phyloP scores from a whole-genome alignment of 2,329 filamentous ascomycete species.

The Mariannaea sp. region DNA sequence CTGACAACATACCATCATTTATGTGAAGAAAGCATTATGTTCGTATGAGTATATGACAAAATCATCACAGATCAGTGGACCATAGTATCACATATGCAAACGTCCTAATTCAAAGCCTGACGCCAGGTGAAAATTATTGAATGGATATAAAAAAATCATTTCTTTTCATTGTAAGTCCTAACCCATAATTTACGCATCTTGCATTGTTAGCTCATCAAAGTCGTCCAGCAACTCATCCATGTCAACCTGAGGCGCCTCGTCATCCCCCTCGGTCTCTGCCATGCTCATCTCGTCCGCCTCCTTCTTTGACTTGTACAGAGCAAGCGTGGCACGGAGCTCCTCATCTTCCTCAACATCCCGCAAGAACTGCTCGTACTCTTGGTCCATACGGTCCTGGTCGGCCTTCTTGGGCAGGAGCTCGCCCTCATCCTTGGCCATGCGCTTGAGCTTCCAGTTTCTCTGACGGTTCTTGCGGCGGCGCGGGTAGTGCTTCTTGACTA shows the following conservation, averaged over 20 bases:
- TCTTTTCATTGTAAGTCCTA: constrained; percentile 34
- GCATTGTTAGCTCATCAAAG: constrained; percentile 75
- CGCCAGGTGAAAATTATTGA: no score
- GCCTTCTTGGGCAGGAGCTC: constrained; percentile 85
- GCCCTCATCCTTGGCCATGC: constrained; percentile 87
- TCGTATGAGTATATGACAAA: not conserved
- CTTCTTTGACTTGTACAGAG: constrained; percentile 77
- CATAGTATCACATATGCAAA: not conserved
- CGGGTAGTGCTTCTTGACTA: constrained; percentile 97
- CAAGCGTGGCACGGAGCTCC: constrained; percentile 81
- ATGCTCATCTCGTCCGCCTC: constrained; percentile 70
- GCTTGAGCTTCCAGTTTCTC: constrained; percentile 93
- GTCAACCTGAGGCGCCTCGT: constrained; percentile 70
- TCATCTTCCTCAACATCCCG: constrained; percentile 95
- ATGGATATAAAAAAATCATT: constrained; percentile 23
- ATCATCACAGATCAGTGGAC: no score
- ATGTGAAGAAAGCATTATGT: constrained; percentile 32
- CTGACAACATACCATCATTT: constrained; percentile 46
- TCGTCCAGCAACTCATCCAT: constrained; percentile 88
- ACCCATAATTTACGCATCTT: constrained; percentile 45
- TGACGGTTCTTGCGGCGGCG: constrained; percentile 78
- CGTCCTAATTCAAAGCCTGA: no score
- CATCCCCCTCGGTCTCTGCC: constrained; percentile 67
- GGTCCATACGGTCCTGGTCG: constrained; percentile 85
- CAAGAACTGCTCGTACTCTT: constrained; percentile 97